A percentile compares a stretch with the other conserved stretches of the same genome.
These are phyloP conservation scores for Colletotrichum abscissum DNA, from an alignment of 2,329 filamentous ascomycete species.

Conservation along the genomic window DNA sequence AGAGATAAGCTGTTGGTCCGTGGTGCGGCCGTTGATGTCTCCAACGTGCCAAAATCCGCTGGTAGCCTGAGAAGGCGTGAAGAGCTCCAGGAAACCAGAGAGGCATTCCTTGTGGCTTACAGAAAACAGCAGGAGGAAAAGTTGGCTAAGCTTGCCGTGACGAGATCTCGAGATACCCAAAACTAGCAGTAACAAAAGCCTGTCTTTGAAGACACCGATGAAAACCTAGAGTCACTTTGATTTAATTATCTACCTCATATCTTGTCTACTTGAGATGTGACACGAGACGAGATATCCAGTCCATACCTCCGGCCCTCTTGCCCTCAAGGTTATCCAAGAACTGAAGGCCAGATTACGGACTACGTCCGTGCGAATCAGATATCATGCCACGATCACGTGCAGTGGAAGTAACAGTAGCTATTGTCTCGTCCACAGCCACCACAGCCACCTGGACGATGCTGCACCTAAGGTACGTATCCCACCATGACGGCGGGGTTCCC, in stretches of 20 bases:
- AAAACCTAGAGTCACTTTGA: background rate
- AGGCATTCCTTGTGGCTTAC: slow-evolving; percentile 52
- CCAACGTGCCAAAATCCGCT: slow-evolving; percentile 50
- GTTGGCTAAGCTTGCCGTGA: slow-evolving; percentile 2
- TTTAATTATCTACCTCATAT: background rate
- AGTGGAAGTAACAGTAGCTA: no score
- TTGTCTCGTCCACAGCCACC: background rate
- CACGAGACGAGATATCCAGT: background rate
- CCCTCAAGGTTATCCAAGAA: background rate
- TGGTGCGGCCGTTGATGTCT: slow-evolving; percentile 48
- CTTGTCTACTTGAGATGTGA: background rate
- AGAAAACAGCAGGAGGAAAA: slow-evolving; percentile 47
- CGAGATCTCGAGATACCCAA: slow-evolving; percentile 6
- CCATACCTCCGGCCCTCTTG: background rate
- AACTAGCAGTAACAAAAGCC: background rate
- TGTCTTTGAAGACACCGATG: background rate
- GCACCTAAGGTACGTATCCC: no score
- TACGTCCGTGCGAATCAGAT: no score
- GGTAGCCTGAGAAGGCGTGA: slow-evolving; percentile 53
- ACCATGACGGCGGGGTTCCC: background rate
- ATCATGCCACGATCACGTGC: no score
- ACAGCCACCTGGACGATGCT: background rate
- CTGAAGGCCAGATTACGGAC: no score
- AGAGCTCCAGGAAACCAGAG: slow-evolving; percentile 48
- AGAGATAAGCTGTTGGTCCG: slow-evolving; percentile 46